Conservation (phyloP, 2,329 filamentous ascomycete species). For the Pezizomycotina sp. region DNA sequence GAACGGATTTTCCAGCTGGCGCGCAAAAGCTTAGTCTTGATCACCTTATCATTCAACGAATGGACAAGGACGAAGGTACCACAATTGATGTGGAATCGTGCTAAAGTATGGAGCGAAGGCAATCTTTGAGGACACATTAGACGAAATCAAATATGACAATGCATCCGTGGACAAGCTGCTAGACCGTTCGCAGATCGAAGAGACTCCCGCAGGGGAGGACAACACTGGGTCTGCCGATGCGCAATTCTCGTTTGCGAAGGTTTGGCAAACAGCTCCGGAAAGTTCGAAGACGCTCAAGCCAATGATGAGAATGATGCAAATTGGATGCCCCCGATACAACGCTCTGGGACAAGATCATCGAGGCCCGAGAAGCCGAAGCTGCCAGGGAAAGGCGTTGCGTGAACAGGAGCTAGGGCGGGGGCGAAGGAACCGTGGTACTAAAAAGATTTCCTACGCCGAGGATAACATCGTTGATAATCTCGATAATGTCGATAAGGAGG, state of each 20-base stretch:
- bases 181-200: conserved; percentile 69
- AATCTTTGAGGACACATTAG: conserved; percentile 41
- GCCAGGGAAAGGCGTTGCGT: conserved; percentile 49
- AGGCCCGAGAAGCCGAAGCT: conserved; percentile 63
- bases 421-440: conserved; percentile 45
- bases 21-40: conserved; percentile 89
- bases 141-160: conserved; percentile 63
- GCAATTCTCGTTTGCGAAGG: conserved; percentile 74
- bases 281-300: conserved; percentile 40
- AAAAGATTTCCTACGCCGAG: conserved; percentile 20
- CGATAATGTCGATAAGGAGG: conserved; percentile 19
- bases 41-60: conserved; percentile 80
- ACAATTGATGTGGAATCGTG: conserved; percentile 73
- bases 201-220: conserved; percentile 41
- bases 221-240: conserved; percentile 51
- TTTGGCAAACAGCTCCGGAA: conserved; percentile 88
- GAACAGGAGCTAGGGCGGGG: conserved; percentile 71
- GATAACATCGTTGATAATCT: conserved; percentile 20
- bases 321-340: conserved; percentile 44
- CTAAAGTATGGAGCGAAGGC: conserved; percentile 73
- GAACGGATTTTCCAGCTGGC: conserved; percentile 95
- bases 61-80: conserved; percentile 63
- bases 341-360: conserved; percentile 81
- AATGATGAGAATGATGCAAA: conserved; percentile 37
- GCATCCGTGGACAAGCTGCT: conserved; percentile 74